Conservation (phyloP, 2,329 filamentous ascomycete species). For the Hortaea werneckii region DNA sequence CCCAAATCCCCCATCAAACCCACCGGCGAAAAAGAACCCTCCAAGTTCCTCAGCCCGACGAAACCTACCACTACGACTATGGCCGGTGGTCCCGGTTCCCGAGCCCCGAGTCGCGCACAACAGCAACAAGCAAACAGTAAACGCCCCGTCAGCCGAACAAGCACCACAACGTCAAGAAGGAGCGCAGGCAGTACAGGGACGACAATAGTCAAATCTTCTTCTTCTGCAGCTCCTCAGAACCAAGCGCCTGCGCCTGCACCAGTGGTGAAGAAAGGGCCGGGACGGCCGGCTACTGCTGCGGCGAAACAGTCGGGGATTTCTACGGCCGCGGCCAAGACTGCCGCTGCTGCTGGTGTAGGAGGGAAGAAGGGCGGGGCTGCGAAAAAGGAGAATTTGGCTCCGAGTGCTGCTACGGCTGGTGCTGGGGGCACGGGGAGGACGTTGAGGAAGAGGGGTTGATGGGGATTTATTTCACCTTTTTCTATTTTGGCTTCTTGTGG, state of each 20-base stretch:
- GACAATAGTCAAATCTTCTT: constrained; percentile 44
- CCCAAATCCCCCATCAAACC: constrained; percentile 45
- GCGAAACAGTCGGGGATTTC: neutral
- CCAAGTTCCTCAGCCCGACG: constrained; percentile 49
- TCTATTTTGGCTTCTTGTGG: too few relatives aligned
- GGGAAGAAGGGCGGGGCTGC: constrained; percentile 31
- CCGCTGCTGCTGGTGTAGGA: constrained; percentile 20
- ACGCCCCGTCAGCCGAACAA: constrained; percentile 41
- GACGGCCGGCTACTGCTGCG: too few relatives aligned
- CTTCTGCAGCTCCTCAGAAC: constrained; percentile 26
- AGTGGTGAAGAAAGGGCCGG: too few relatives aligned
- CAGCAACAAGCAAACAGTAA: too few relatives aligned
- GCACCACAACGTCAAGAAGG: constrained; percentile 17
- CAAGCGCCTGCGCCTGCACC: too few relatives aligned
- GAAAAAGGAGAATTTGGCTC: constrained; percentile 14
- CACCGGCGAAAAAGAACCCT: constrained; percentile 41
- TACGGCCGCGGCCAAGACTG: too few relatives aligned
- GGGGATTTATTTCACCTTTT: neutral
- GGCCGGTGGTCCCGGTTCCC: constrained; percentile 38
- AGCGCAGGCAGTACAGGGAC: constrained; percentile 46
- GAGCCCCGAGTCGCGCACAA: constrained; percentile 44
- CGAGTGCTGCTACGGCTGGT: constrained; percentile 12
- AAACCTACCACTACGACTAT: constrained; percentile 7
- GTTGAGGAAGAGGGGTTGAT: constrained; percentile 23
- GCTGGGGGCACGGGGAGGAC: constrained; percentile 11